A percentile compares a stretch with the other conserved stretches of the same genome.
Conservation (phyloP, 2,329 filamentous ascomycete genomes). For the Pyrenochaeta sp. region DNA sequence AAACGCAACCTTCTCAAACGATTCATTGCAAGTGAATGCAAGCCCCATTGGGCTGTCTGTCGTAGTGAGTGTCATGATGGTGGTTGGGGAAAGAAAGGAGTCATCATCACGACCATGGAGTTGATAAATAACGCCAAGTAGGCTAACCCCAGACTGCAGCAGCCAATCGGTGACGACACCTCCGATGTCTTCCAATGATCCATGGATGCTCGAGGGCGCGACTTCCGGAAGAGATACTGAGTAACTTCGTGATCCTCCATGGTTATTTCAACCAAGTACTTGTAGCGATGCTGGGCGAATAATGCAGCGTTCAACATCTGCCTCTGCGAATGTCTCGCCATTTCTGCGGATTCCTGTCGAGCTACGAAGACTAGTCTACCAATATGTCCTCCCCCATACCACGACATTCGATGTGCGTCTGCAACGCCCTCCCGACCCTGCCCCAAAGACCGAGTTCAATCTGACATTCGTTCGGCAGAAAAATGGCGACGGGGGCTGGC, state of each 20-base stretch:
- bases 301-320: constrained; percentile 19
- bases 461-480: constrained; percentile 42
- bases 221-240: not conserved
- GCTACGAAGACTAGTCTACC: constrained; percentile 54
- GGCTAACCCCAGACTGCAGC: constrained; percentile 20
- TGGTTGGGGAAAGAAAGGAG: constrained; percentile 37
- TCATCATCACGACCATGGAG: constrained; percentile 22
- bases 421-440: constrained; percentile 22
- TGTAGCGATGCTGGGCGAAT: constrained; percentile 1
- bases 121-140: constrained; percentile 27
- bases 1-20: constrained; percentile 36
- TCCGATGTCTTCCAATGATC: constrained; percentile 19
- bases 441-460: constrained; percentile 36
- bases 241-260: constrained; percentile 1
- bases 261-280: not conserved
- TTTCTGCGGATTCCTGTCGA: constrained; percentile 54
- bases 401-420: constrained; percentile 32
- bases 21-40: constrained; percentile 27
- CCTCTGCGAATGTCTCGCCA: constrained; percentile 30
- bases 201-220: constrained; percentile 4
- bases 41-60: constrained; percentile 37
- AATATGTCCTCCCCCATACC: constrained; percentile 54
- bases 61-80: constrained; percentile 38
- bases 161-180: constrained; percentile 27
- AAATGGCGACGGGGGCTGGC: constrained; percentile 35